phyloP scores from a whole-genome alignment of 495 filamentous ascomycete genomes.

The Chaetomidium leptoderma region DNA sequence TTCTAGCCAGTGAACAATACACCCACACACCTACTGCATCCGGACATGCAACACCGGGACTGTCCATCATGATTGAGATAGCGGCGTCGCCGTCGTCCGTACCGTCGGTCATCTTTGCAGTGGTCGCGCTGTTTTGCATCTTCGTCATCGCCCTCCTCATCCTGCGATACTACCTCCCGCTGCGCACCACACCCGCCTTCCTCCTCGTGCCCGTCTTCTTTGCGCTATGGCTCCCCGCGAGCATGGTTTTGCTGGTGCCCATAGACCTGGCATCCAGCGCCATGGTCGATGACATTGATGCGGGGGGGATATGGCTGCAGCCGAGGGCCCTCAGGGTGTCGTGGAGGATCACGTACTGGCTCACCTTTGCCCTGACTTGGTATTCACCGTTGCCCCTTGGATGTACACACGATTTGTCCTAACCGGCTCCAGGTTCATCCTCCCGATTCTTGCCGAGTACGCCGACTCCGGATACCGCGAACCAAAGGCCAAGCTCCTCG shows the following conservation, averaged over 20 bases:
- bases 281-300: conserved; percentile 59
- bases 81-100: conserved; percentile 25
- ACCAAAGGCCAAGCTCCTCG: conserved; percentile 68
- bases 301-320: conserved; percentile 61
- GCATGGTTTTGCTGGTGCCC: conserved; percentile 89
- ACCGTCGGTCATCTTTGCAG: conserved; percentile 57
- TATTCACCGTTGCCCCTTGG: conserved; percentile 34
- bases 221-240: conserved; percentile 83
- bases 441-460: conserved; percentile 90
- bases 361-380: conserved; percentile 94
- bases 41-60: conserved; percentile 16
- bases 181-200: conserved; percentile 86
- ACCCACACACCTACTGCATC: not conserved
- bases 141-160: conserved; percentile 74
- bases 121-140: conserved; percentile 65
- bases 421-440: conserved; percentile 62
- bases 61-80: conserved; percentile 25
- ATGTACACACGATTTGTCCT: not conserved
- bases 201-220: conserved; percentile 91
- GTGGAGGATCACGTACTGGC: conserved; percentile 94
- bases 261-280: conserved; percentile 91
- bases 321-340: conserved; percentile 67
- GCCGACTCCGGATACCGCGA: conserved; percentile 90
- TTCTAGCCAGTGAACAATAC: not conserved
- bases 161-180: conserved; percentile 79